Base-by-base conservation (phyloP, 2,329 filamentous ascomycete genomes). In the Venturia aucupariae region DNA sequence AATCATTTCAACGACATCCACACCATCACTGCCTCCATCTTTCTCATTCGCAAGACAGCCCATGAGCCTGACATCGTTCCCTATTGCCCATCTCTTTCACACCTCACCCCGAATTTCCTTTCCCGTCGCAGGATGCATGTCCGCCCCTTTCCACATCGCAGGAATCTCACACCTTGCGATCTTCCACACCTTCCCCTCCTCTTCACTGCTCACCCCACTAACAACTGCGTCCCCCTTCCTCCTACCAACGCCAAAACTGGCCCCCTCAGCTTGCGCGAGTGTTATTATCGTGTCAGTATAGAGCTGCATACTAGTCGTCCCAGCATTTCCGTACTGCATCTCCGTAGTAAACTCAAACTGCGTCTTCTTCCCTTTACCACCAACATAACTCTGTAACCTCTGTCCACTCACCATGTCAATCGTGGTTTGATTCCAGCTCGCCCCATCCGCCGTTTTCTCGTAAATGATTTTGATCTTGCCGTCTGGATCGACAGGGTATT, bases 391-490 rank as follows among this genome's bases (percentile, higher is more conserved):
- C 11, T 51, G 61, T 3, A 51, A 17, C 22, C 11, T 46, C 61
- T 62, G 51, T 6, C 42, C 61, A 1, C 1, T 62, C 1, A 24
- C 22, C 60, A 44, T 38, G 32, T 62, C 60, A 22, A 62, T 19
- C 3, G 60, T 62, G 3, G 39, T 44, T 4, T 32, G 60, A 27
- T 42, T 51, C 41, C 60, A 62, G 5, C 5, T 24, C 4, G 13
- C 15, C n/a, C 60, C 39, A 22, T 48, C 38, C 5, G 60, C 22
- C 35, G 60, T 62, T 42, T 62, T 62, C n/a, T 27, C 22, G 39
- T 62, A 62, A 27, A 62, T 62, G 38, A 62, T 51, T 22, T 44
- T 44, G 15, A 62, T 51, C 5, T 46, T 27, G 13, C 38, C 22
- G 41, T 62, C 60, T 30, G 41, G 39, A 19, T 51, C 39, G 60